These are phyloP conservation scores for Ilex asprella DNA, from an alignment of 257 asterid genomes.

Conservation along the genomic window DNA sequence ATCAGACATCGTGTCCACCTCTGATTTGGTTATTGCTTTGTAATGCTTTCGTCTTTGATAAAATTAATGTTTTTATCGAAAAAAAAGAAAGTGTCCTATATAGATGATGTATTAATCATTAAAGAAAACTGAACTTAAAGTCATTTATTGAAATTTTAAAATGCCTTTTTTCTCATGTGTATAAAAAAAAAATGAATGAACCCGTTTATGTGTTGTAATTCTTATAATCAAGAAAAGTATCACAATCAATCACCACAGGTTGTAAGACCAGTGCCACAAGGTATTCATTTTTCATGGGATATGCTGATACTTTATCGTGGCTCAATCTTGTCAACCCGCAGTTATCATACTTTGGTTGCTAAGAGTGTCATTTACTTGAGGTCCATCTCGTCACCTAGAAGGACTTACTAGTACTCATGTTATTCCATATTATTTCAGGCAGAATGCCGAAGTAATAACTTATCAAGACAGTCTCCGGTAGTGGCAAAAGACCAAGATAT, in stretches of 20 bases:
- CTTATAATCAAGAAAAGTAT: no score
- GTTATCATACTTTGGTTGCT: no score
- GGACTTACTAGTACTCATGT: neutral
- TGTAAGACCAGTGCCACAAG: no score
- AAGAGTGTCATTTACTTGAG: no score
- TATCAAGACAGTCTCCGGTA: slow-evolving; percentile 53
- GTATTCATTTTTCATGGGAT: no score
- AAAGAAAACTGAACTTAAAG: neutral
- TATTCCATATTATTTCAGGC: slow-evolving; percentile 40
- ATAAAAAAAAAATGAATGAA: neutral
- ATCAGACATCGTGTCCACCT: no score
- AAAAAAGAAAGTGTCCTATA: slow-evolving; percentile 38
- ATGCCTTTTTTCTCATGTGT: neutral
- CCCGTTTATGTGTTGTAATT: no score
- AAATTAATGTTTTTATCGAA: slow-evolving; percentile 10
- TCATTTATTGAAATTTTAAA: neutral
- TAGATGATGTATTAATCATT: neutral
- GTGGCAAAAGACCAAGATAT: slow-evolving; percentile 66
- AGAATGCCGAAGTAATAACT: slow-evolving; percentile 46
- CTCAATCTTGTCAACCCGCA: no score
- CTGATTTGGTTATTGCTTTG: no score
- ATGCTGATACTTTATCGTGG: no score
- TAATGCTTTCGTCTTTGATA: neutral
- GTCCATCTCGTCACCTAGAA: neutral
- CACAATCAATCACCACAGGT: no score